Evolutionary conservation across 805 yeast genomes (phyloP).

Genomic region (Candida maesae): DNA sequence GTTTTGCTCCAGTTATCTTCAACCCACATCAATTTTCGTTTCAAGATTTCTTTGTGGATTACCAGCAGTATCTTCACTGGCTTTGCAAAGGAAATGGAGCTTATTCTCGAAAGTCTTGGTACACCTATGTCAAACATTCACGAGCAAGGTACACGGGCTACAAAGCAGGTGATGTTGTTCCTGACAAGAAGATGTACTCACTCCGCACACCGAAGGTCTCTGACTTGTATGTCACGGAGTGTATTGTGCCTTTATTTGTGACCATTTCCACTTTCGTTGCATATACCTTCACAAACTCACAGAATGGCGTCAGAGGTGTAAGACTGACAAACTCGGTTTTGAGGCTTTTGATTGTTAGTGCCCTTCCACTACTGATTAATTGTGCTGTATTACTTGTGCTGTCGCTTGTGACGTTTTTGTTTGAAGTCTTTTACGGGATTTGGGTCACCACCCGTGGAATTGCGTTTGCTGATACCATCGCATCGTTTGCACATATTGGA

Average conservation of each 20-base stretch:
- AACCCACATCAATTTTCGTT: conserved; percentile 76
- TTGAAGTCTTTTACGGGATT: conserved; percentile 29
- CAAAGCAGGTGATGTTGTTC: conserved; percentile 64
- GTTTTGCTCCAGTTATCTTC: conserved; percentile 68
- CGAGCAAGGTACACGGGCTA: conserved; percentile 92
- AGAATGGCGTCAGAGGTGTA: conserved; percentile 67
- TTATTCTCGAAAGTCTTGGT: conserved; percentile 75
- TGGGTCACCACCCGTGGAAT: no score
- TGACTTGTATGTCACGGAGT: conserved; percentile 76
- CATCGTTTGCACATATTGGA: conserved; percentile 51
- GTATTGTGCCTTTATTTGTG: conserved; percentile 66
- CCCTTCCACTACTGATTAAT: conserved; percentile 46
- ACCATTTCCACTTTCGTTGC: conserved; percentile 69
- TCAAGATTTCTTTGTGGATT: conserved; percentile 67
- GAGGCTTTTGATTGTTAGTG: conserved; percentile 52
- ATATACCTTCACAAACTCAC: conserved; percentile 78
- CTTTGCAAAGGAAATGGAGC: conserved; percentile 71
- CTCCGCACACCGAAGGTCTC: conserved; percentile 73
- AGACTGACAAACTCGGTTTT: conserved; percentile 53
- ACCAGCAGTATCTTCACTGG: conserved; percentile 66
- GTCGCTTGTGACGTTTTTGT: conserved; percentile 13
- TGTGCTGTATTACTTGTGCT: conserved; percentile 29
- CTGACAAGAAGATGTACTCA: conserved; percentile 59
- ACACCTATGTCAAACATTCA: conserved; percentile 63
- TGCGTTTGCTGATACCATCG: conserved; percentile 43